Percentiles rank a stretch among this genome's conserved stretches.
phyloP scores from a whole-genome alignment of 441 rosid species.

The Lepidium campestre region DNA sequence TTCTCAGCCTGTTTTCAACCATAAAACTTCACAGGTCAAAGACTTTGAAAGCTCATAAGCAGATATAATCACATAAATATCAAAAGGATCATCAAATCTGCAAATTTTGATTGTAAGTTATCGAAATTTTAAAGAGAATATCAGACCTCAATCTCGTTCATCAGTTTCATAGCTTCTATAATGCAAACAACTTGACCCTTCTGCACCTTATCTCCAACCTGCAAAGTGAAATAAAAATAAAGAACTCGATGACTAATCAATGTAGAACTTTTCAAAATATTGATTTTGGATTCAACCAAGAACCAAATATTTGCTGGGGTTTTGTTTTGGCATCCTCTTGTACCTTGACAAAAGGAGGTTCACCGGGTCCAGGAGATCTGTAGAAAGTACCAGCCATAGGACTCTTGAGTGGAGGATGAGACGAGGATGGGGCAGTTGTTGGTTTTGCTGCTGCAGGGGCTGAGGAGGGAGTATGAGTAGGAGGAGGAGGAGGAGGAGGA shows the following conservation, averaged over 20 bases:
- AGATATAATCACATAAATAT: background rate
- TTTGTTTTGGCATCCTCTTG: background rate
- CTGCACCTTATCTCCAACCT: constrained; percentile 97
- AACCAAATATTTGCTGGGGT: background rate
- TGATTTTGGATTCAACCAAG: background rate
- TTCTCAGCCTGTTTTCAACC: constrained; percentile 71
- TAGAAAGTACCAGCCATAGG: constrained; percentile 99
- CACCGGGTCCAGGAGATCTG: constrained; percentile 76
- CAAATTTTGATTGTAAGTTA: background rate
- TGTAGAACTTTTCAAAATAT: background rate
- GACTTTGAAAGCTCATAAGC: background rate
- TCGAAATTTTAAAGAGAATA: background rate
- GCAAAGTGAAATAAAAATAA: background rate
- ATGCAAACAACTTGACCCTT: constrained; percentile 94
- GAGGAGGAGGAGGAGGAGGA: constrained; percentile 24
- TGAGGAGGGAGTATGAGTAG: constrained; percentile 25
- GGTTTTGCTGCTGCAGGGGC: constrained; percentile 40
- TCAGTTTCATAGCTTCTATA: constrained; percentile 95
- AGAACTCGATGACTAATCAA: background rate
- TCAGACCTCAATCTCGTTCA: constrained; percentile 92
- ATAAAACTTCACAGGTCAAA: background rate
- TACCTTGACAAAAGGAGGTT: constrained; percentile 90
- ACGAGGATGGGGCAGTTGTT: constrained; percentile 33
- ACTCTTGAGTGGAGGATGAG: constrained; percentile 67
- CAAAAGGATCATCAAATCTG: background rate